phyloP scores from a whole-genome alignment of 768 basidiomycete genomes.

The Serendipita vermifera region DNA sequence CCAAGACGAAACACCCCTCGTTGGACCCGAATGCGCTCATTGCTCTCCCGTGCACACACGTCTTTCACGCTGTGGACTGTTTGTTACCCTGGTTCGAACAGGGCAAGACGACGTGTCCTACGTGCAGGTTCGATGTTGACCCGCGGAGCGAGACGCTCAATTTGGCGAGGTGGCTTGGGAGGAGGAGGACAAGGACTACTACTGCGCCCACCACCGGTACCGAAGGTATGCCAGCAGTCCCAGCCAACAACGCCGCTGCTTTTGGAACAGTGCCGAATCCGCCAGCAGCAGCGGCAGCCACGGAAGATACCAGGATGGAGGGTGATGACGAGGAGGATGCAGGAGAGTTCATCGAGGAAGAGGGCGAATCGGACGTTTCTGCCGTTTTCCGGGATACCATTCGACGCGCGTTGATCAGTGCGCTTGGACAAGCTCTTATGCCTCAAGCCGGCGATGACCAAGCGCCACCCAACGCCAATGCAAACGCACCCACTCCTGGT shows the following conservation, averaged over 20 bases:
- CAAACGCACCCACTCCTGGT: too few relatives aligned
- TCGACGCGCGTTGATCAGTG: too few relatives aligned
- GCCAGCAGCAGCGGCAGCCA: background rate
- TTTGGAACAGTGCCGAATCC: slow-evolving; percentile 9
- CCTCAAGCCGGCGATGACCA: too few relatives aligned
- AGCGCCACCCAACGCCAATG: too few relatives aligned
- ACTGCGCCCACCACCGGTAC: background rate
- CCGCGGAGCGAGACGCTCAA: slow-evolving; percentile 55
- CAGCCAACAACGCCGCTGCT: background rate
- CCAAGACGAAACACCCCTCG: background rate
- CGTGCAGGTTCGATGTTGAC: slow-evolving; percentile 72
- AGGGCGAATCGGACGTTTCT: too few relatives aligned
- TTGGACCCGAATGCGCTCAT: slow-evolving; percentile 28
- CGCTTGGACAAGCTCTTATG: too few relatives aligned
- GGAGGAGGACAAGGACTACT: background rate
- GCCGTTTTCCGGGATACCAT: too few relatives aligned
- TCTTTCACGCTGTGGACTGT: slow-evolving; percentile 60
- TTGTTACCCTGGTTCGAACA: slow-evolving; percentile 67
- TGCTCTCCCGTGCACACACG: slow-evolving; percentile 64
- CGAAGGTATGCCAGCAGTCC: background rate
- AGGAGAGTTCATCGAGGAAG: too few relatives aligned
- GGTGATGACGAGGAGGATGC: too few relatives aligned
- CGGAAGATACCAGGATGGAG: too few relatives aligned
- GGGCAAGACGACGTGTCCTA: slow-evolving; percentile 64
- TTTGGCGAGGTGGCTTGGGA: slow-evolving; percentile 10